Percentiles rank a stretch among this genome's conserved stretches.
phyloP scores from a whole-genome alignment of 2,329 filamentous ascomycete species.

The Botrytis hyacinthi region DNA sequence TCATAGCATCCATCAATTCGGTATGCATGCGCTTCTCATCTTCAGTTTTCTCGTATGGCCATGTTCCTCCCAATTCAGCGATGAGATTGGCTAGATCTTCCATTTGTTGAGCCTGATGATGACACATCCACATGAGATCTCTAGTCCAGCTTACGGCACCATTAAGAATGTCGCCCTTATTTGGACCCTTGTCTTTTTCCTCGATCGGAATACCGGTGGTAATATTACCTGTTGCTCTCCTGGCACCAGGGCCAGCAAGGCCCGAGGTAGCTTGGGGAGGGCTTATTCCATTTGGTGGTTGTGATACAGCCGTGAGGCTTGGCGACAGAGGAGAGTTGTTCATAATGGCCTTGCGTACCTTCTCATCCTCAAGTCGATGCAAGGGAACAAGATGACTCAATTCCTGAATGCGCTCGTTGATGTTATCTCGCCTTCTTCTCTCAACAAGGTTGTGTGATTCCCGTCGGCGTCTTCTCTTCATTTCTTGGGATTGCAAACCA shows the following conservation, averaged over 20 bases:
- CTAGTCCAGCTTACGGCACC: conserved; percentile 95
- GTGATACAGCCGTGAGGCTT: conserved; percentile 65
- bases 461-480: conserved; percentile 84
- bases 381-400: conserved; percentile 88
- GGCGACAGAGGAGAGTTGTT: conserved; percentile 90
- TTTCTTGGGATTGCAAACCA: conserved; percentile 75
- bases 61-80: conserved; percentile 66
- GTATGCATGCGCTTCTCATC: conserved; percentile 95
- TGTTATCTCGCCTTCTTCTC: conserved; percentile 91
- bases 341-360: conserved; percentile 89
- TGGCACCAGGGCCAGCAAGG: conserved; percentile 78
- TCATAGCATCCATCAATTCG: conserved; percentile 82
- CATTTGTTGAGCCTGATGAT: conserved; percentile 85
- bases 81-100: conserved; percentile 80
- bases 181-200: conserved; percentile 97
- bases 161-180: conserved; percentile 98
- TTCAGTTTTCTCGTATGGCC: conserved; percentile 81
- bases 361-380: conserved; percentile 94
- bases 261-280: conserved; percentile 81
- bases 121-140: conserved; percentile 95
- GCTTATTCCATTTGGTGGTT: conserved; percentile 51
- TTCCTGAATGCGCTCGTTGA: conserved; percentile 97
- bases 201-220: conserved; percentile 90
- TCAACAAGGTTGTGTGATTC: conserved; percentile 98
- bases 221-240: conserved; percentile 79